Percentiles rank a stretch among this genome's conserved stretches.
These are phyloP conservation scores for Betula pendula DNA, from an alignment of 306 rosid genomes.

Conservation along the genomic window DNA sequence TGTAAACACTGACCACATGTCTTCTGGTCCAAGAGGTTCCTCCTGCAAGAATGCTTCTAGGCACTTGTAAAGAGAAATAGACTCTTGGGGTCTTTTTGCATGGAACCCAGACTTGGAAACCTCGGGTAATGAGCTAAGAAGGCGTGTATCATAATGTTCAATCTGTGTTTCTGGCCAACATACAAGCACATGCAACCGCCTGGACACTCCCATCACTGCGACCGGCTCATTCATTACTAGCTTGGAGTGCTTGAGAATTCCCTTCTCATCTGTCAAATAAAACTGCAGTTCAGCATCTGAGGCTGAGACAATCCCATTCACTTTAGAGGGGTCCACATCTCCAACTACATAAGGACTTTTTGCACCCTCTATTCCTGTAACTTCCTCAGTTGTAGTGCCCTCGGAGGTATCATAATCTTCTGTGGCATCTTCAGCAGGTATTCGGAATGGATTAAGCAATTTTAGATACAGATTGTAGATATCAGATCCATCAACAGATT, in stretches of 20 bases:
- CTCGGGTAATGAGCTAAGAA: conserved; percentile 74
- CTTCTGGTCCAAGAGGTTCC: conserved; percentile 99
- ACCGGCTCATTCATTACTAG: conserved; percentile 58
- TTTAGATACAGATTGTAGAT: conserved; percentile 59
- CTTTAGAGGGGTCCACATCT: conserved; percentile 29
- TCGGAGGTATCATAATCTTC: conserved; percentile 41
- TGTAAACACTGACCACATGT: conserved; percentile 86
- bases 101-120: conserved; percentile 76
- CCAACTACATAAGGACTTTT: conserved; percentile 30
- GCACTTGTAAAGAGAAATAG: conserved; percentile 87
- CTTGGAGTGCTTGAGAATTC: conserved; percentile 51
- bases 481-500: conserved; percentile 63
- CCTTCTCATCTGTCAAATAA: conserved; percentile 77
- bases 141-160: conserved; percentile 55
- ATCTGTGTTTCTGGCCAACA: conserved; percentile 76
- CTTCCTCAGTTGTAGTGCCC: conserved; percentile 45
- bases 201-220: conserved; percentile 42
- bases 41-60: conserved; percentile 96
- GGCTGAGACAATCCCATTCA: conserved; percentile 40
- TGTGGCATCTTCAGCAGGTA: conserved; percentile 39
- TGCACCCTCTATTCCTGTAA: conserved; percentile 36
- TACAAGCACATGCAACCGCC: conserved; percentile 62
- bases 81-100: conserved; percentile 74
- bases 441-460: conserved; percentile 62
- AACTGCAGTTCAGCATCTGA: conserved; percentile 60